Percentiles rank a stretch among this genome's conserved stretches.
phyloP scores from a whole-genome alignment of 345 rosid genomes.

The Geranium rotundifolium region DNA sequence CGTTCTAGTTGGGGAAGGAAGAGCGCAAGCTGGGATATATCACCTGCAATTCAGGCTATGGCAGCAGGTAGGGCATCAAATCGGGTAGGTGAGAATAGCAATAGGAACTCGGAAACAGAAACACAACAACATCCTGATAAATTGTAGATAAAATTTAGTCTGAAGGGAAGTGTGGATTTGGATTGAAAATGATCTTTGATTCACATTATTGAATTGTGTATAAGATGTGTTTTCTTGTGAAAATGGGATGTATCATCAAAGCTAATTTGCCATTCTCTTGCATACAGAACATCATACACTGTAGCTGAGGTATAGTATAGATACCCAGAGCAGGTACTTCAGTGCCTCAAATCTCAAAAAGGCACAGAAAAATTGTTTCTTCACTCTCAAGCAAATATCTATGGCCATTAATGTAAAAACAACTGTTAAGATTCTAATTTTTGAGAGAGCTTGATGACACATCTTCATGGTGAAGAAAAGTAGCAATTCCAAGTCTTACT shows the following conservation, averaged over 20 bases:
- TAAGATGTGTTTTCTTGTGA: too few relatives aligned
- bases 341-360: too few relatives aligned
- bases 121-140: slow-evolving; percentile 4
- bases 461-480: background rate
- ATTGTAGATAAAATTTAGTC: background rate
- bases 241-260: too few relatives aligned
- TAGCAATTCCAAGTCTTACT: background rate
- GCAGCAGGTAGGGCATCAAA: slow-evolving; percentile 29
- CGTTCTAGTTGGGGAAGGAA: slow-evolving; percentile 63
- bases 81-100: slow-evolving; percentile 9
- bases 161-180: too few relatives aligned
- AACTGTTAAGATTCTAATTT: background rate
- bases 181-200: too few relatives aligned
- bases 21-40: slow-evolving; percentile 67
- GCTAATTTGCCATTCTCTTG: too few relatives aligned
- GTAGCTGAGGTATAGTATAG: too few relatives aligned
- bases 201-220: too few relatives aligned
- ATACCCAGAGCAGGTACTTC: too few relatives aligned
- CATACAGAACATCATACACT: too few relatives aligned
- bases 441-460: background rate
- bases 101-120: slow-evolving; percentile 11
- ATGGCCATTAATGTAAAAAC: background rate
- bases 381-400: background rate
- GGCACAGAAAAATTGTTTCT: background rate
- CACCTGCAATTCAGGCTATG: slow-evolving; percentile 30